Evolutionary conservation across 768 basidiomycete species (phyloP).

Genomic region (Naganishia randhawae): DNA sequence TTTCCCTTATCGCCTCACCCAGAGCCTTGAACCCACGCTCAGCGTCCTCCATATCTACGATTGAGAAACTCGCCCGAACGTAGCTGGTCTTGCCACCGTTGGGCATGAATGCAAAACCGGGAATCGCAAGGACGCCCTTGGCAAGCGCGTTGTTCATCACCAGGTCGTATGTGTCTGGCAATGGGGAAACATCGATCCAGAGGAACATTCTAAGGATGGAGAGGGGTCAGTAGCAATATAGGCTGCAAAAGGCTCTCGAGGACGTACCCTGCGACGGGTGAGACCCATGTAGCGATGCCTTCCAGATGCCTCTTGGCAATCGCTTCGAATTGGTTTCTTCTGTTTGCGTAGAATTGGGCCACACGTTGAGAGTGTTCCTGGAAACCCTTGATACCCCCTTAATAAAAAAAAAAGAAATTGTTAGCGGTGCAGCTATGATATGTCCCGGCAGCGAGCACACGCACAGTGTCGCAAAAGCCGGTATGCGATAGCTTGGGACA

Average conservation of each 20-base stretch:
- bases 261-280: slow-evolving; percentile 40
- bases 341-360: slow-evolving; percentile 55
- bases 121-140: slow-evolving; percentile 81
- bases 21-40: slow-evolving; percentile 70
- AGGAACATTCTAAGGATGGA: slow-evolving; percentile 68
- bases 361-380: slow-evolving; percentile 64
- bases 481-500: slow-evolving; percentile 45
- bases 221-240: not conserved
- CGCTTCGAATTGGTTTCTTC: slow-evolving; percentile 68
- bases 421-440: slow-evolving; percentile 58
- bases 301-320: slow-evolving; percentile 72
- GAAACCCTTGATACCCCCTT: slow-evolving; percentile 74
- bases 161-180: slow-evolving; percentile 67
- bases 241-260: slow-evolving; percentile 53
- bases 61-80: slow-evolving; percentile 77
- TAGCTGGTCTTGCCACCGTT: slow-evolving; percentile 65
- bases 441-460: slow-evolving; percentile 28
- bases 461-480: slow-evolving; percentile 39
- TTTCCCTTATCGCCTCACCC: slow-evolving; percentile 52
- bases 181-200: slow-evolving; percentile 56
- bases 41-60: slow-evolving; percentile 57
- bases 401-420: slow-evolving; percentile 53
- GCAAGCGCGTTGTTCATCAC: slow-evolving; percentile 72
- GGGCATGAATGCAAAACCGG: slow-evolving; percentile 70
- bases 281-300: slow-evolving; percentile 61